Evolutionary conservation across 2,329 filamentous ascomycete genomes (phyloP), one percentile per base, ranked within the genome.

Genomic region (Microthyrium microscopicum): DNA sequence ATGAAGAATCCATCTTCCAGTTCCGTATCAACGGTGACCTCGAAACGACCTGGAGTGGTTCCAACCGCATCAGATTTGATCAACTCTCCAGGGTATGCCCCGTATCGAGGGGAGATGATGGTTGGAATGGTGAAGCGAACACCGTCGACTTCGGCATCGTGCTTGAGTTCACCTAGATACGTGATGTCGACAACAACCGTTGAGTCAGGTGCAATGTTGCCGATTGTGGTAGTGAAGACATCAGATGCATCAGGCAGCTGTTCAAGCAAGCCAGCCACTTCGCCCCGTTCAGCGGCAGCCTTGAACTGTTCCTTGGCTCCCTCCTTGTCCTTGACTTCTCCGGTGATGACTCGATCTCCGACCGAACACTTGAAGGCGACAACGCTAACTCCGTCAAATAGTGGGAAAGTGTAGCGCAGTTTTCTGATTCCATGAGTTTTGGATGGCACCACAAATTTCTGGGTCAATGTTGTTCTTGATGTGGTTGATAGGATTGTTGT

Each of bases 321-420:
- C 8, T 66, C 57, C 35, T 68, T 72, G 43, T 79, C 70, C 46
- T 79, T 73, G 26, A 83, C 76, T 9, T 74, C 50, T 11, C 78
- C 77, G 3, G 59, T 58, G 42, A 80, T 68, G 12, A 68, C 58
- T 9, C 70, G 67, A 20, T 62, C 54, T 21, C 66, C 73, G 29
- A 83, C 61, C 11, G 58, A 66, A 52, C 75, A 82, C 4, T 60
- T 66, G 41, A 83, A 84, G 3, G 58, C 63, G 5, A 76, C 73
- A 1, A 84, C 70, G 5, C 70, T 75, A 12, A 79, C 72, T 7
- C 77, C 77, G 45, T 81, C 74, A 41, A 76, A 79, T 0, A 84
- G 59, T 0, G 78, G 78, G 40, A 84, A 83, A 0, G 64, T 64
- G 47, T 84, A 84, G 11, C 60, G 58, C 12, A 72, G 62, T 45